Conservation (phyloP, 2,329 filamentous ascomycete genomes). For the Apiospora saccharicola region DNA sequence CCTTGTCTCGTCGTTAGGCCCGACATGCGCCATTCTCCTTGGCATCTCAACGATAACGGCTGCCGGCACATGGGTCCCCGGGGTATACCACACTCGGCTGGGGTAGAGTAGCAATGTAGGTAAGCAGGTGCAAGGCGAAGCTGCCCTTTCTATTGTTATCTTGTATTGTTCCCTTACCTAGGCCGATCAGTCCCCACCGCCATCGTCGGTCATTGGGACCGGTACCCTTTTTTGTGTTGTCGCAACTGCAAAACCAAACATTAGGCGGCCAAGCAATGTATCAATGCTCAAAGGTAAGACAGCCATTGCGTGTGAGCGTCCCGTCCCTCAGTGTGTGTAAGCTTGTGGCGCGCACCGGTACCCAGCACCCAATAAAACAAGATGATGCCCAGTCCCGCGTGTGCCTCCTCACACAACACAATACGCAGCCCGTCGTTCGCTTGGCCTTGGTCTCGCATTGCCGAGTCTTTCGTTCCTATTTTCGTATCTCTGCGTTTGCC, state of each 20-base stretch:
- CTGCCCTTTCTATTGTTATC: neutral
- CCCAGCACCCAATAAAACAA: conserved; percentile 3
- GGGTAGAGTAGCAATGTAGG: no score
- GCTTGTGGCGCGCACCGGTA: neutral
- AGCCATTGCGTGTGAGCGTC: conserved; percentile 4
- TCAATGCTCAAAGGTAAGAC: conserved; percentile 3
- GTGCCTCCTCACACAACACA: neutral
- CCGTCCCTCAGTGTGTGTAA: neutral
- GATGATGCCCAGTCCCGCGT: conserved; percentile 9
- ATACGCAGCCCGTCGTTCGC: neutral
- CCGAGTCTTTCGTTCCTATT: conserved; percentile 4
- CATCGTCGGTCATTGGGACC: neutral
- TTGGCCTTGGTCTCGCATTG: conserved; percentile 1
- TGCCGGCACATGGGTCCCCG: neutral
- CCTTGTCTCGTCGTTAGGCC: neutral
- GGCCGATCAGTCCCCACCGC: neutral
- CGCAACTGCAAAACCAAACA: conserved; percentile 17
- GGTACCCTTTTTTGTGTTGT: conserved; percentile 6
- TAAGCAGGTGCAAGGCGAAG: neutral
- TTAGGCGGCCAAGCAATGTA: conserved; percentile 10
- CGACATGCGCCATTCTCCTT: neutral
- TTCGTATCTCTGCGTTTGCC: neutral
- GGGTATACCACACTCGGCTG: neutral
- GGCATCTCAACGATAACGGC: neutral
- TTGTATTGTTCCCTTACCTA: neutral